Evolutionary conservation across 495 filamentous ascomycete genomes (phyloP).

Genomic region (Zalerion maritima): DNA sequence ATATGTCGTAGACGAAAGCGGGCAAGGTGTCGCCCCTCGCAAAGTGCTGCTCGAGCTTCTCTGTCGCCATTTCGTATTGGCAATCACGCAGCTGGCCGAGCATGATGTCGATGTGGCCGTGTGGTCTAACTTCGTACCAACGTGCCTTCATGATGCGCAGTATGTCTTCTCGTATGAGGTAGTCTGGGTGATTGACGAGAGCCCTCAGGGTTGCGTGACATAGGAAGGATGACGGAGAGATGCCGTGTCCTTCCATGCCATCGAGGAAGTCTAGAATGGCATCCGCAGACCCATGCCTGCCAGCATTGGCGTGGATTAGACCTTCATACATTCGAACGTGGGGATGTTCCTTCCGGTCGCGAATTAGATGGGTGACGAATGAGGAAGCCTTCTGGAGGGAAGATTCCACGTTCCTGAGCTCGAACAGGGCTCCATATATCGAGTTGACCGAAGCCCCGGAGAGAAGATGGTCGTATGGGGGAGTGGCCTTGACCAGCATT

Average conservation of each 20-base stretch:
- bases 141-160: slow-evolving; percentile 52
- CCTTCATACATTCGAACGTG: slow-evolving; percentile 54
- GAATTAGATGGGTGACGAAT: slow-evolving; percentile 43
- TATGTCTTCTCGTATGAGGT: slow-evolving; percentile 55
- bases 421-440: slow-evolving; percentile 34
- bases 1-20: slow-evolving; percentile 59
- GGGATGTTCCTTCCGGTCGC: slow-evolving; percentile 45
- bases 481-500: neutral
- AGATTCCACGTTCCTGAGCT: slow-evolving; percentile 14
- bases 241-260: slow-evolving; percentile 49
- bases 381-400: slow-evolving; percentile 20
- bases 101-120: slow-evolving; percentile 53
- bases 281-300: slow-evolving; percentile 47
- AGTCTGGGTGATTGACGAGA: slow-evolving; percentile 75
- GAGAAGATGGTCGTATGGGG: slow-evolving; percentile 1
- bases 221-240: slow-evolving; percentile 46
- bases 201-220: slow-evolving; percentile 63
- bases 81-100: slow-evolving; percentile 64
- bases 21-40: slow-evolving; percentile 39
- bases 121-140: slow-evolving; percentile 50
- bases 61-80: slow-evolving; percentile 67
- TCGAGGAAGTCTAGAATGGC: slow-evolving; percentile 43
- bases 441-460: slow-evolving; percentile 10
- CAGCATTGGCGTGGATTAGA: slow-evolving; percentile 55
- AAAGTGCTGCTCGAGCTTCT: slow-evolving; percentile 54